phyloP scores from a whole-genome alignment of 2,329 filamentous ascomycete species.

The Neurospora sp. region DNA sequence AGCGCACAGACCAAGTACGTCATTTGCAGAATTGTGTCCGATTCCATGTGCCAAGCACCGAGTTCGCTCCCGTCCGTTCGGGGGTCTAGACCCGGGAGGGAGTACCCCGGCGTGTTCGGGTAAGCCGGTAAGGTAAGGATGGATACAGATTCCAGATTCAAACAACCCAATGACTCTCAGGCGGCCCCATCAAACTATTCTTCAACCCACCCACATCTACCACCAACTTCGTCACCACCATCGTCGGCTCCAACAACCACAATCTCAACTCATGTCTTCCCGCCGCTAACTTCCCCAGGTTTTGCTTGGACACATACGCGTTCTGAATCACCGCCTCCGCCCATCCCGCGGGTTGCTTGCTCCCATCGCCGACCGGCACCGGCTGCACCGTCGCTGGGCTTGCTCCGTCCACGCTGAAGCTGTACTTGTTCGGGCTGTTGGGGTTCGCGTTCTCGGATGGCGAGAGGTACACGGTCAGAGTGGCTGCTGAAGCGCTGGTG shows the following conservation, averaged over 20 bases:
- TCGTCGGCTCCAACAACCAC: constrained; percentile 22
- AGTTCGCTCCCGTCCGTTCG: not conserved
- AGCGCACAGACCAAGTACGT: constrained; percentile 10
- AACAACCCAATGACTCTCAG: constrained; percentile 14
- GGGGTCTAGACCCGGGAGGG: not conserved
- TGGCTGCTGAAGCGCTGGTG: constrained; percentile 13
- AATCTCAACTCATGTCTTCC: constrained; percentile 20
- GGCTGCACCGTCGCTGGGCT: constrained; percentile 16
- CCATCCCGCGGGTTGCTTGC: constrained; percentile 20
- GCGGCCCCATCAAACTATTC: constrained; percentile 21
- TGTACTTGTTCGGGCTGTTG: constrained; percentile 18
- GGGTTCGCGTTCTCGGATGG: constrained; percentile 23
- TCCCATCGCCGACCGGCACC: constrained; percentile 16
- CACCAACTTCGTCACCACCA: constrained; percentile 24
- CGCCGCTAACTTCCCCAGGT: constrained; percentile 12
- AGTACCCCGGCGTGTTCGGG: not conserved
- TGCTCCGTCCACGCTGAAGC: constrained; percentile 18
- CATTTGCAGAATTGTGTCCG: constrained; percentile 3
- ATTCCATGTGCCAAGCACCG: not conserved
- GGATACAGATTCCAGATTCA: not conserved
- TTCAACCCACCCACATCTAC: constrained; percentile 22
- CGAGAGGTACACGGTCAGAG: constrained; percentile 21
- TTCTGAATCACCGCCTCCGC: constrained; percentile 18
- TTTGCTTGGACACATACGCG: constrained; percentile 18
- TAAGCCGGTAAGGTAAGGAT: not conserved